phyloP scores from a whole-genome alignment of 176 grass and related monocot genomes.

The Phoenix roebelenii region DNA sequence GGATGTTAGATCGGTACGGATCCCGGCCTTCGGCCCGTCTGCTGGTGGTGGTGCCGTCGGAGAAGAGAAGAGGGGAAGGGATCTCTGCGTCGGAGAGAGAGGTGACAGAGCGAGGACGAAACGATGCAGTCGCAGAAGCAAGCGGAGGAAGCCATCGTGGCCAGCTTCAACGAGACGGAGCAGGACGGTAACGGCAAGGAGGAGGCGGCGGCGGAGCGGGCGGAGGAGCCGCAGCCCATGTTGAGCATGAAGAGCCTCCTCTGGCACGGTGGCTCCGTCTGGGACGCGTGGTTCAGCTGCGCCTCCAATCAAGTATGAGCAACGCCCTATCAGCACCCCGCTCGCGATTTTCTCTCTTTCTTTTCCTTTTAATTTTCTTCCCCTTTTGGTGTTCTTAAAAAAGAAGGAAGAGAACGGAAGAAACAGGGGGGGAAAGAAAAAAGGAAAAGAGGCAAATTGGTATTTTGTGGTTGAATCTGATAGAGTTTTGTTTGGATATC shows the following conservation, averaged over 20 bases:
- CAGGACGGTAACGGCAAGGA: slow-evolving; percentile 51
- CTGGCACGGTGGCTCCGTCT: slow-evolving; percentile 9
- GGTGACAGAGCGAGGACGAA: background rate
- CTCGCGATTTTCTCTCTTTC: background rate
- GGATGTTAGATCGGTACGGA: no score
- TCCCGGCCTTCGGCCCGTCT: no score
- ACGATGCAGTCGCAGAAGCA: slow-evolving; percentile 58
- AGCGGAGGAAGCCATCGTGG: slow-evolving; percentile 58
- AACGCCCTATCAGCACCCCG: background rate
- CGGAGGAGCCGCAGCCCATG: slow-evolving; percentile 8
- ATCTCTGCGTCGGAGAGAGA: background rate
- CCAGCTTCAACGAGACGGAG: slow-evolving; percentile 21
- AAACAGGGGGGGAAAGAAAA: no score
- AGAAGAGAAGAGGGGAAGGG: no score
- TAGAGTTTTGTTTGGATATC: background rate
- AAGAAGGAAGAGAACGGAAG: no score
- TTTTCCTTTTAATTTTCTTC: background rate
- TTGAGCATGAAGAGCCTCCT: slow-evolving; percentile 45
- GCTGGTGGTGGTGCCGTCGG: no score
- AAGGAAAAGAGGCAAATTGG: no score
- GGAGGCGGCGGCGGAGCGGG: slow-evolving; percentile 37
- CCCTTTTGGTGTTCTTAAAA: no score
- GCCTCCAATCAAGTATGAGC: slow-evolving; percentile 21
- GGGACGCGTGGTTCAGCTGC: slow-evolving; percentile 22
- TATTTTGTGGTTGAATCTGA: no score